Base-by-base conservation (phyloP, 192 early-diverging fungal genomes). In the Umbelopsis vinacea region DNA sequence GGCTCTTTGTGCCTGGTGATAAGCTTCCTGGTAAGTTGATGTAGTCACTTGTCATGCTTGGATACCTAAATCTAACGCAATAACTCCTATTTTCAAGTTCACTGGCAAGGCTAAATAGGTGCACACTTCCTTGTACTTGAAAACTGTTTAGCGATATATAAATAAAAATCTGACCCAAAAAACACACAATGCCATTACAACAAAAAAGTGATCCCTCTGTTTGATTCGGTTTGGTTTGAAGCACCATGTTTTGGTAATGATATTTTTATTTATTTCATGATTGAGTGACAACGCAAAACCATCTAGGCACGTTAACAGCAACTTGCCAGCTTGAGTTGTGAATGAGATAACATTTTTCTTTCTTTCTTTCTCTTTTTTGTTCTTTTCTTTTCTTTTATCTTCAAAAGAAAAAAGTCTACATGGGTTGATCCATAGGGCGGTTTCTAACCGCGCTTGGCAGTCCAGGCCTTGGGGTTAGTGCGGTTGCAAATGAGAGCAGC, bases 1-100 rank as follows among this genome's bases (percentile, higher is more conserved):
- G 93, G 47, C 79, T 92, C 60, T 94, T 98, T 83, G 85, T 93
- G 50, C 93, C 93, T 60, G 97, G 97, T 21, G 74, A 94, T 75
- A 43, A 93, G 76, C 81, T 95, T 52, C 91, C 91, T 22, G 80
- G 83, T 85, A 82, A 77, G 68, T 33, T 21, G 8, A 63, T 37
- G 12, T 5, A 2, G 35, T 14, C 17, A 12, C 19, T 19, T 19
- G 26, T 37, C 0, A 10, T 8, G 0, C 3, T 14, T 3, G 2
- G 14, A 17, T 43, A 50, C 5, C 15, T 8, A 3, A 19, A 63
- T 19, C 57, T 63, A 63, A 63, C n/a, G 17, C 15, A 1, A 15
- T 17, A 6, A 37, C 12, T 2, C 15, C 0, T 37, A 17, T 63
- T 3, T 63, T 29, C 3, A 1, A 63, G 57, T 63, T 37, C 57